phyloP scores from a whole-genome alignment of 2,329 filamentous ascomycete species.

The Chrysosporium keratinophilum region DNA sequence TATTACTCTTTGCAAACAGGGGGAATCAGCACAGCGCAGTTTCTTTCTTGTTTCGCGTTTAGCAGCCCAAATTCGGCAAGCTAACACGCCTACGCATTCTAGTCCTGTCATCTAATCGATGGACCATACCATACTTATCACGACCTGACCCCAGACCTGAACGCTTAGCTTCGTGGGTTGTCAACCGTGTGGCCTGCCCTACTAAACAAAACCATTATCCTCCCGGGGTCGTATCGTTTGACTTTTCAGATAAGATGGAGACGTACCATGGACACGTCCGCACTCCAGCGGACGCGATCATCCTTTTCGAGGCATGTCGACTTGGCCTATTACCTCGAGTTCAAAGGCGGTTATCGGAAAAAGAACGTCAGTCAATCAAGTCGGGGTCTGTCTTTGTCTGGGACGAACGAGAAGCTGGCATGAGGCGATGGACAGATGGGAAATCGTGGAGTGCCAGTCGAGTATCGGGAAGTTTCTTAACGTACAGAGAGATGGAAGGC shows the following conservation, averaged over 20 bases:
- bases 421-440: constrained; percentile 96
- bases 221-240: not conserved
- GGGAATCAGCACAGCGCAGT: too few species aligned
- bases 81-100: not conserved
- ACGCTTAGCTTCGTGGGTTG: not conserved
- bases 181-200: not conserved
- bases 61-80: not conserved
- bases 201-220: not conserved
- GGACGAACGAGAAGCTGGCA: constrained; percentile 96
- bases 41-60: not conserved
- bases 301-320: constrained; percentile 94
- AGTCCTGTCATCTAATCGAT: not conserved
- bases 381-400: constrained; percentile 99
- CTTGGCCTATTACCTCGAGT: constrained; percentile 82
- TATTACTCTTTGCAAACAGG: too few species aligned
- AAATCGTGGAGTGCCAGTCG: constrained; percentile 98
- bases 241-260: constrained; percentile 60
- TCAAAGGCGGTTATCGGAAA: constrained; percentile 85
- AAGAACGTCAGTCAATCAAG: constrained; percentile 90
- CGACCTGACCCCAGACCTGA: not conserved
- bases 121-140: not conserved
- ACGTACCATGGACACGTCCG: constrained; percentile 92
- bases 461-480: constrained; percentile 93
- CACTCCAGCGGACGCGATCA: constrained; percentile 92
- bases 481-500: constrained; percentile 97